phyloP scores from a whole-genome alignment of 2,329 filamentous ascomycete species.

The Helminthosporium solani region DNA sequence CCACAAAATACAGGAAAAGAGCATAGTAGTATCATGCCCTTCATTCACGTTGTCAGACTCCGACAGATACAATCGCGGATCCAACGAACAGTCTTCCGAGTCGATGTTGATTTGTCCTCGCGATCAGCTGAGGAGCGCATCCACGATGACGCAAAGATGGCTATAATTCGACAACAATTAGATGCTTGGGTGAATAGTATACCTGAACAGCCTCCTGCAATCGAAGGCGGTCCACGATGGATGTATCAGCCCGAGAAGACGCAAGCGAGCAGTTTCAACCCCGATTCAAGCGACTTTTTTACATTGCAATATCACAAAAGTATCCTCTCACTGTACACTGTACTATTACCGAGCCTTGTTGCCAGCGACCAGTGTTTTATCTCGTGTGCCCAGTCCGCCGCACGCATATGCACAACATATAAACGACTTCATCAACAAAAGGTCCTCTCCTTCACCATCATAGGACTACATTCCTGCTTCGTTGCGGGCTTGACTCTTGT shows the following conservation, averaged over 20 bases:
- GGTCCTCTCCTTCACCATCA: slow-evolving; percentile 29
- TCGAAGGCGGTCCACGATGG: slow-evolving; percentile 23
- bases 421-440: slow-evolving; percentile 27
- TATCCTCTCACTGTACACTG: slow-evolving; percentile 25
- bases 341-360: slow-evolving; percentile 20
- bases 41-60: slow-evolving; percentile 29
- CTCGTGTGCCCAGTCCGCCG: slow-evolving; percentile 25
- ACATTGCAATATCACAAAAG: slow-evolving; percentile 31
- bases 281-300: slow-evolving; percentile 28
- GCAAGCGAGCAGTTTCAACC: slow-evolving; percentile 11
- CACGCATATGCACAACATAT: slow-evolving; percentile 25
- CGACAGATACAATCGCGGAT: slow-evolving; percentile 27
- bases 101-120: slow-evolving; percentile 19
- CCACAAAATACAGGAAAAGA: slow-evolving; percentile 10
- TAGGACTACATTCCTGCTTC: slow-evolving; percentile 29
- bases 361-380: slow-evolving; percentile 22
- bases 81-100: slow-evolving; percentile 27
- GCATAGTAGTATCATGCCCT: slow-evolving; percentile 28
- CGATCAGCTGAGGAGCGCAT: slow-evolving; percentile 15
- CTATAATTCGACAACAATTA: not conserved
- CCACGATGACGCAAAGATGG: slow-evolving; percentile 23
- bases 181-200: slow-evolving; percentile 21
- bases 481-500: slow-evolving; percentile 27
- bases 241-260: slow-evolving; percentile 27
- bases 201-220: slow-evolving; percentile 20